Base-by-base conservation (phyloP, 2,329 filamentous ascomycete genomes). In the Macrophomina tecta region DNA sequence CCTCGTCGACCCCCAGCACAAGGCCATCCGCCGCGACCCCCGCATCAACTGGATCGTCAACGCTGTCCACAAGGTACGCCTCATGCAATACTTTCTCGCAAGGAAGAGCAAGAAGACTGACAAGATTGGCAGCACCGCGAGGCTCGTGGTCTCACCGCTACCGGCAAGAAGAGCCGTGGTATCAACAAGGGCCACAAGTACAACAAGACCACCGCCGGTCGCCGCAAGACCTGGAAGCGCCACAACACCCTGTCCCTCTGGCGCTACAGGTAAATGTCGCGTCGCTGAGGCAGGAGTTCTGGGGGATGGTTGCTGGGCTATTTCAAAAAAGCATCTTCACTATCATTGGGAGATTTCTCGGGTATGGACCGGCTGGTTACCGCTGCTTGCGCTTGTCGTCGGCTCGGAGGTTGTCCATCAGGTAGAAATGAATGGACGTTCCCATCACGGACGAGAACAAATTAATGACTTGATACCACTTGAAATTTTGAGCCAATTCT, bases 41-140 rank as follows among this genome's bases (percentile, higher is more conserved):
- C 94, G 95, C 85, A 98, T 99, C 92, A 99, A 97, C 92, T 99
- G 95, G 95, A 99, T 99, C 89, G 93, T 94, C 86, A 96, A 96
- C 87, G 91, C 95, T 77, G 96, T 99, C 79, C 95, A 99, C 93
- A 99, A 99, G 83, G 83, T 85, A 74, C 68, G 76, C 34, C n/a
- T 58, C 11, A 4, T 18, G 23, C 9, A 34, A 18, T 16, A 12
- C 12, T 3, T 9, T 9, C 1, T 7, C 9, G 12, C 3, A 45
- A 38, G 12, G 23, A 14, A 28, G 23, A 28, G 49, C 3, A n/a
- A 42, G 14, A 30, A 8, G 30, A 8, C 56, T 65, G 30, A 66
- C 30, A 4, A n/a, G 14, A 8, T n/a, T 16, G n/a, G 32, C 64
- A 85, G 94, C 95, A 98, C 90, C 95, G 95, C 87, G 95, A 99